These are phyloP conservation scores for Coemansia furcata DNA, from an alignment of 192 early-diverging fungal genomes.

Conservation along the genomic window DNA sequence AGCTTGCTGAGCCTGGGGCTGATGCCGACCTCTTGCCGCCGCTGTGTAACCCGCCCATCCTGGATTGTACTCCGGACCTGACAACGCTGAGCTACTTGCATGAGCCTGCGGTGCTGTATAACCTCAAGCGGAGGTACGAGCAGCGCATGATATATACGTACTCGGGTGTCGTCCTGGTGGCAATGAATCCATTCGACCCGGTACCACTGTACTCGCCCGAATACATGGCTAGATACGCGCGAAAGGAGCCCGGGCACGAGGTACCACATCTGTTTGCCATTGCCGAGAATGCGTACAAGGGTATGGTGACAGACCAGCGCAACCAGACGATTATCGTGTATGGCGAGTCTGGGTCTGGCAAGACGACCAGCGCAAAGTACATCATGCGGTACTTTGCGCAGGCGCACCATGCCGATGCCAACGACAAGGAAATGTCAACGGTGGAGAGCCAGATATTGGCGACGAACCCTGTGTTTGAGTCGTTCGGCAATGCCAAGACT, in stretches of 20 bases:
- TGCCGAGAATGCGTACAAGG: slow-evolving; percentile 94
- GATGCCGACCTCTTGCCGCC: slow-evolving; percentile 68
- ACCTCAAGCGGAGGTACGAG: slow-evolving; percentile 84
- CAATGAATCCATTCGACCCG: slow-evolving; percentile 91
- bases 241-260: slow-evolving; percentile 60
- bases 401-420: slow-evolving; percentile 66
- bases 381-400: slow-evolving; percentile 97
- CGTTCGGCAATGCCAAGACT: slow-evolving; percentile 87
- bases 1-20: slow-evolving; percentile 43
- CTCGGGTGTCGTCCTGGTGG: slow-evolving; percentile 96
- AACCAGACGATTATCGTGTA: slow-evolving; percentile 99
- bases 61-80: slow-evolving; percentile 86
- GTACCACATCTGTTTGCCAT: slow-evolving; percentile 99
- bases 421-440: slow-evolving; percentile 44
- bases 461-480: slow-evolving; percentile 77
- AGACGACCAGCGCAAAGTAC: slow-evolving; percentile 94
- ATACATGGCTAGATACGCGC: slow-evolving; percentile 84
- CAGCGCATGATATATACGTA: slow-evolving; percentile 97
- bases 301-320: slow-evolving; percentile 85
- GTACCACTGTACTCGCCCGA: slow-evolving; percentile 84
- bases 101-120: slow-evolving; percentile 93
- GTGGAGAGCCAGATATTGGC: slow-evolving; percentile 62
- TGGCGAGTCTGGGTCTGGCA: slow-evolving; percentile 96
- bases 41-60: slow-evolving; percentile 87
- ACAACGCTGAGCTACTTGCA: slow-evolving; percentile 90